A percentile compares a stretch with the other conserved stretches of the same genome.
Conservation (phyloP, 148 eudicot genomes). For the Agrostemma githago region DNA sequence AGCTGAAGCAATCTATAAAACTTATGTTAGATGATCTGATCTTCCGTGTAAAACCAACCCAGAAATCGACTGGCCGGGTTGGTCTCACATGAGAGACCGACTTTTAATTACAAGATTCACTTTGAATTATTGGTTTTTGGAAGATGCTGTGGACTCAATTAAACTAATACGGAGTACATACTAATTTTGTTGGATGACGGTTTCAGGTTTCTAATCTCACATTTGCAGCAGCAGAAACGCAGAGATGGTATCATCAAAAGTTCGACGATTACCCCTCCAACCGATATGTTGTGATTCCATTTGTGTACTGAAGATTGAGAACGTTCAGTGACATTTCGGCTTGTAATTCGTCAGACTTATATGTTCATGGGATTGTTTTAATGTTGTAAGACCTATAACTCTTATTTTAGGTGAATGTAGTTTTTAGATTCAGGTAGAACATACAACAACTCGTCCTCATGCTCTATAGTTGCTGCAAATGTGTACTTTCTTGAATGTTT, state of each 20-base stretch:
- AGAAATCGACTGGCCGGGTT: too few species aligned
- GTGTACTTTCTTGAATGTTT: not conserved
- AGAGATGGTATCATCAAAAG: slow-evolving; percentile 76
- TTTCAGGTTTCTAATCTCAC: slow-evolving; percentile 78
- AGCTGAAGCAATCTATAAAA: not conserved
- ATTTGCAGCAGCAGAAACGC: slow-evolving; percentile 84
- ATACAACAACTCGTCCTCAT: not conserved
- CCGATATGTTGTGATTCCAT: slow-evolving; percentile 61
- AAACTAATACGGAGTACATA: too few species aligned
- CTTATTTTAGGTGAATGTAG: not conserved
- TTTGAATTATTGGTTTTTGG: too few species aligned
- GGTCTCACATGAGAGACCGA: too few species aligned
- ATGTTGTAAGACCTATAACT: not conserved
- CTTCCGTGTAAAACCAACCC: not conserved
- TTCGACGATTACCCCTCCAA: slow-evolving; percentile 72
- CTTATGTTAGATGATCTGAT: not conserved
- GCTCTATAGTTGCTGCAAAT: too few species aligned
- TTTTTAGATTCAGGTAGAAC: not conserved
- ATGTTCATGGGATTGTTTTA: not conserved
- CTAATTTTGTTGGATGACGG: slow-evolving; percentile 11
- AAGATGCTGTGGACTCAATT: not conserved
- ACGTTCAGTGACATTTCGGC: not conserved
- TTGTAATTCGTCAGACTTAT: not conserved
- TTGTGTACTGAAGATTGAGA: slow-evolving; percentile 34
- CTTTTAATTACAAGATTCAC: too few species aligned